Percentiles rank a stretch among this genome's conserved stretches.
Conservation (phyloP, 2,329 filamentous ascomycete genomes). For the Neoascochyta sp. region DNA sequence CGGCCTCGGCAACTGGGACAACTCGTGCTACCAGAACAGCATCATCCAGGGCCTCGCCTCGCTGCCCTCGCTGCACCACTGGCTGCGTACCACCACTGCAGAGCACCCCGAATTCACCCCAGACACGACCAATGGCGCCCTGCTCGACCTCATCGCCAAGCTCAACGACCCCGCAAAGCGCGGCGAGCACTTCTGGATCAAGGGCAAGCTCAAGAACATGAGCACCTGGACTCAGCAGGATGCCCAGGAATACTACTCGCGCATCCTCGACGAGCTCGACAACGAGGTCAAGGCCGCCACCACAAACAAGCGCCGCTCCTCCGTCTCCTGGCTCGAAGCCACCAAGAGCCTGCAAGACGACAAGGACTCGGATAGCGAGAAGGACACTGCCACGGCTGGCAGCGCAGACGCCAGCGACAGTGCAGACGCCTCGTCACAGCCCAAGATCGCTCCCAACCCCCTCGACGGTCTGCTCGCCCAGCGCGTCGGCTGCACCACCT, state of each 20-base stretch:
- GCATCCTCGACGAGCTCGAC: conserved; percentile 80
- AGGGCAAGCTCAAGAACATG: conserved; percentile 79
- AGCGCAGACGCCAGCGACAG: conserved; percentile 2
- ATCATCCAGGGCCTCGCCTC: conserved; percentile 78
- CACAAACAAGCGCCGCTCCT: conserved; percentile 43
- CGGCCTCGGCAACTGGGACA: conserved; percentile 86
- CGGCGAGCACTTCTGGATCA: conserved; percentile 77
- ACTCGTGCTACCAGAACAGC: conserved; percentile 97
- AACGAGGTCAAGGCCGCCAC: conserved; percentile 59
- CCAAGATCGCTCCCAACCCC: conserved; percentile 59
- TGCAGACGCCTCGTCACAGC: too few relatives aligned
- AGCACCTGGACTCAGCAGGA: conserved; percentile 96
- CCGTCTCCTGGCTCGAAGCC: conserved; percentile 29
- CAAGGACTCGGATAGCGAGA: conserved; percentile 4
- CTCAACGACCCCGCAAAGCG: conserved; percentile 68
- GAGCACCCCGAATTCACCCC: conserved; percentile 36
- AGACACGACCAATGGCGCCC: conserved; percentile 50
- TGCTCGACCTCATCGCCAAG: conserved; percentile 65
- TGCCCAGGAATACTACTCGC: conserved; percentile 94
- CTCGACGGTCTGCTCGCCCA: conserved; percentile 85
- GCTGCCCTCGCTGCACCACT: conserved; percentile 64
- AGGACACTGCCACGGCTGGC: conserved; percentile 7
- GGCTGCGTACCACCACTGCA: conserved; percentile 48
- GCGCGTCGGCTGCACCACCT: conserved; percentile 79
- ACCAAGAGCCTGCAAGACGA: conserved; percentile 18